phyloP scores from a whole-genome alignment of 208 protist species.

The Leishmania martiniquensis region DNA sequence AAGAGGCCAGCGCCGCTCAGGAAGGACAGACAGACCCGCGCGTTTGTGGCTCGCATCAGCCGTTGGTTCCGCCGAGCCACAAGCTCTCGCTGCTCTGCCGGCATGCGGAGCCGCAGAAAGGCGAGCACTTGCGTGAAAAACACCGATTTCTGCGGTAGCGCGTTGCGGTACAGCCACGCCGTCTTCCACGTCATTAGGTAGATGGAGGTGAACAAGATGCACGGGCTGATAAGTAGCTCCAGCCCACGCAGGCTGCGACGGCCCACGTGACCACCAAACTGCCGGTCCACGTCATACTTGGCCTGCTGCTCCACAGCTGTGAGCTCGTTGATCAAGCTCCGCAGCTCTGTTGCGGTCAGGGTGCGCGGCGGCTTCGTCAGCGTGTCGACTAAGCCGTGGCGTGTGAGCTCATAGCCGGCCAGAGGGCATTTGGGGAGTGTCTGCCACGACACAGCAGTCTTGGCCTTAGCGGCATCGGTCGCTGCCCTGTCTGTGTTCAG shows the following conservation, averaged over 20 bases:
- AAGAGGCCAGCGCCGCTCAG: conserved; percentile 48
- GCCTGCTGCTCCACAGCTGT: conserved; percentile 65
- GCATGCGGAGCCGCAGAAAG: conserved; percentile 45
- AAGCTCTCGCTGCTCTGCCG: conserved; percentile 46
- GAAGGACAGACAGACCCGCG: conserved; percentile 61
- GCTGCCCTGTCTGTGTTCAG: not conserved
- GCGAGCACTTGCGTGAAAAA: conserved; percentile 49
- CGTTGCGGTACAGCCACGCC: conserved; percentile 56
- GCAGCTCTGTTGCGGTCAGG: conserved; percentile 47
- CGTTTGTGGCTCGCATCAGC: conserved; percentile 76
- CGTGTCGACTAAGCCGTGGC: conserved; percentile 53
- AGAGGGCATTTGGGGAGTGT: conserved; percentile 63
- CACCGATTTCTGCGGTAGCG: conserved; percentile 64
- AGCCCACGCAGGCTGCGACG: conserved; percentile 49
- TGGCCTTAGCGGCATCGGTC: not conserved
- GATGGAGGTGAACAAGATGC: conserved; percentile 54
- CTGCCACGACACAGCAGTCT: conserved; percentile 4
- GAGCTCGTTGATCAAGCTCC: conserved; percentile 54
- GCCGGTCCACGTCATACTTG: conserved; percentile 63
- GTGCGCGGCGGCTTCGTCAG: conserved; percentile 36
- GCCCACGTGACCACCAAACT: conserved; percentile 56
- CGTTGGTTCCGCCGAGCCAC: conserved; percentile 69
- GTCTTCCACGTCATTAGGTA: conserved; percentile 82
- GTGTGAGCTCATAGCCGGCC: conserved; percentile 53
- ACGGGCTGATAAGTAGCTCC: conserved; percentile 67